A percentile compares a stretch with the other conserved stretches of the same genome.
Evolutionary conservation across 371 early-diverging fungal species (phyloP).

Genomic region (Zychaea mexicana): DNA sequence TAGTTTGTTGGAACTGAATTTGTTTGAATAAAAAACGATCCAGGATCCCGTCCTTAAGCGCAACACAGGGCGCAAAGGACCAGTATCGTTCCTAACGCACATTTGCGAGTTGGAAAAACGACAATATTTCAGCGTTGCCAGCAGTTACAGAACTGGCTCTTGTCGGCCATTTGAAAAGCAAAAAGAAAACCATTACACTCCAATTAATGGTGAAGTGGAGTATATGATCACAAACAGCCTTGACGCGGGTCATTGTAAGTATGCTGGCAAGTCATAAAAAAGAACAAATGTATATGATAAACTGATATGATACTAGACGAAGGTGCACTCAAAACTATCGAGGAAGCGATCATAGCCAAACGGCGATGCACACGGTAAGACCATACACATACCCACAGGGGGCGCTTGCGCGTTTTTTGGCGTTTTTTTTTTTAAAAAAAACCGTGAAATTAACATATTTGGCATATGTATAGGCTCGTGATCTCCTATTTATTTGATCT

Average conservation of each 20-base stretch:
- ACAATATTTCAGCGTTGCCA: neutral
- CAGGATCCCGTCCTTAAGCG: neutral
- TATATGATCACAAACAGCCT: neutral
- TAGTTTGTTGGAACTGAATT: no score
- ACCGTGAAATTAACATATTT: neutral
- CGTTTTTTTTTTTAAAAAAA: neutral
- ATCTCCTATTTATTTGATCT: neutral
- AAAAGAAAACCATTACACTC: neutral
- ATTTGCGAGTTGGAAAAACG: neutral
- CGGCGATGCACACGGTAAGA: neutral
- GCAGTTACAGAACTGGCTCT: no score
- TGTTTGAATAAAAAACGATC: neutral
- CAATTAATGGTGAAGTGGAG: neutral
- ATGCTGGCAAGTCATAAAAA: no score
- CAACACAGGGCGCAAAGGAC: neutral
- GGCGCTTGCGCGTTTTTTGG: no score
- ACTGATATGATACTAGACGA: neutral
- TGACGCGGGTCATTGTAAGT: neutral
- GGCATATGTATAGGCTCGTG: neutral
- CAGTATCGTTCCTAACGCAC: neutral
- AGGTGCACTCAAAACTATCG: neutral
- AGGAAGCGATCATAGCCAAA: neutral
- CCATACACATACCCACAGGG: no score
- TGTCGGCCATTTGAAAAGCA: neutral
- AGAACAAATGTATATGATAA: no score